These are phyloP conservation scores for Penicillium arizonense DNA, from an alignment of 495 filamentous ascomycete species.

Conservation along the genomic window DNA sequence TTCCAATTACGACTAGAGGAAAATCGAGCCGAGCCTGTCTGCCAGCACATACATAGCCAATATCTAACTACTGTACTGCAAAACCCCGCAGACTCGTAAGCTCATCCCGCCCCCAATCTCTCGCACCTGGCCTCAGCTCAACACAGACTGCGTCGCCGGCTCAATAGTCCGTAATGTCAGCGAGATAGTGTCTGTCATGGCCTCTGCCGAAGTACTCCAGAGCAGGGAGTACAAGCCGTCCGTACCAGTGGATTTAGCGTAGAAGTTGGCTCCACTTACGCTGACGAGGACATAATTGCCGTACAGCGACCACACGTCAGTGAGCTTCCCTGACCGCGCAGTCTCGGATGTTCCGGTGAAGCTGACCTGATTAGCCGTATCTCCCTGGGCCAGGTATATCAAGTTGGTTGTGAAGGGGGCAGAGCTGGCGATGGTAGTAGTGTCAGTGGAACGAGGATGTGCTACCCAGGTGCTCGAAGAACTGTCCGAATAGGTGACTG, in stretches of 20 bases:
- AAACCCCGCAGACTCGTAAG: background rate
- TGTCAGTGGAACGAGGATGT: background rate
- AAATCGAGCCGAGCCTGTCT: background rate
- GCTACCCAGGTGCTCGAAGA: constrained; percentile 11
- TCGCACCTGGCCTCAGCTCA: constrained; percentile 1
- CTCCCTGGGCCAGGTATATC: constrained; percentile 6
- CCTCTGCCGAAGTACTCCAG: constrained; percentile 11
- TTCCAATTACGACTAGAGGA: background rate
- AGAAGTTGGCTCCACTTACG: constrained; percentile 12
- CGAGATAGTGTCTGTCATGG: constrained; percentile 1
- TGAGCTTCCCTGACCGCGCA: background rate
- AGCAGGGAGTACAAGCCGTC: constrained; percentile 11
- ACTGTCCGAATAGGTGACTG: background rate
- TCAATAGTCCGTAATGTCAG: constrained; percentile 15
- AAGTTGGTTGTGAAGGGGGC: background rate
- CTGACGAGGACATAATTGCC: constrained; percentile 16
- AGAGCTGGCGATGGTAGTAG: background rate
- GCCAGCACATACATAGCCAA: constrained; percentile 1
- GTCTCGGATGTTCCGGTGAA: background rate
- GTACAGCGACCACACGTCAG: constrained; percentile 16
- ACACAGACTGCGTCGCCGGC: constrained; percentile 14
- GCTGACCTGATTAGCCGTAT: constrained; percentile 4
- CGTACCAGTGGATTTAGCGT: constrained; percentile 5
- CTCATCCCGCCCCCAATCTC: background rate
- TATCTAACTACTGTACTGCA: background rate